These are phyloP conservation scores for Fibroporia radiculosa DNA, from an alignment of 768 basidiomycete genomes.

Conservation along the genomic window DNA sequence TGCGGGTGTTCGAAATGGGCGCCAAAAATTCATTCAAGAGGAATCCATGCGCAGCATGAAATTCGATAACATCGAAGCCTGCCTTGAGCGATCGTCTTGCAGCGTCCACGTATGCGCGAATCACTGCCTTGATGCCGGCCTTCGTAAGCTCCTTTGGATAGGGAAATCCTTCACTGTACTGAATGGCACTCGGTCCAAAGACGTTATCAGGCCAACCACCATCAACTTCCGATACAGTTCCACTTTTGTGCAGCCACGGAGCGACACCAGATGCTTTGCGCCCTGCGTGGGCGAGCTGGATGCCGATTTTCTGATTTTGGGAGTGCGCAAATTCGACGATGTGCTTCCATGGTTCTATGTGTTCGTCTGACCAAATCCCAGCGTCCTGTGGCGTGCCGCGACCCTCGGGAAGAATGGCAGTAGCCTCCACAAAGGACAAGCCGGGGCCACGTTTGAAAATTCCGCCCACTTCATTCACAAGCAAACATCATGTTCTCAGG, in stretches of 20 bases:
- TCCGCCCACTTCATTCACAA: constrained; percentile 35
- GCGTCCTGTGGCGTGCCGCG: constrained; percentile 56
- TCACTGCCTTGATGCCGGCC: constrained; percentile 1
- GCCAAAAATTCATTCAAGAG: constrained; percentile 32
- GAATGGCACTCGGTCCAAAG: constrained; percentile 11
- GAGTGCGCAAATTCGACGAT: constrained; percentile 69
- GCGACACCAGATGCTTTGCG: constrained; percentile 62
- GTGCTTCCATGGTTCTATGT: constrained; percentile 36
- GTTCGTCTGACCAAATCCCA: constrained; percentile 59
- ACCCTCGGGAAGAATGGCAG: constrained; percentile 48
- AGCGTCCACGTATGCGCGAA: constrained; percentile 3
- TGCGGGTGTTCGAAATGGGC: constrained; percentile 29
- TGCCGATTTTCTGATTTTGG: constrained; percentile 59
- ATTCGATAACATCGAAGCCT: constrained; percentile 24
- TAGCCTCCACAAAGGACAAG: constrained; percentile 57
- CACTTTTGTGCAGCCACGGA: constrained; percentile 44
- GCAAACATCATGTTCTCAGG: background rate
- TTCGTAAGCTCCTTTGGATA: constrained; percentile 1
- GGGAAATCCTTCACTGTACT: constrained; percentile 5
- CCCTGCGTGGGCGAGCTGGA: constrained; percentile 73
- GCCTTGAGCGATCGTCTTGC: constrained; percentile 30
- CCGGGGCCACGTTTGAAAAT: constrained; percentile 49
- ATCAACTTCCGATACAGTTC: constrained; percentile 26
- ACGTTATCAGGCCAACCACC: constrained; percentile 31
- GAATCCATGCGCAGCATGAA: constrained; percentile 25